Base-by-base conservation (phyloP, 768 basidiomycete species). In the Baorangia bicolor region DNA sequence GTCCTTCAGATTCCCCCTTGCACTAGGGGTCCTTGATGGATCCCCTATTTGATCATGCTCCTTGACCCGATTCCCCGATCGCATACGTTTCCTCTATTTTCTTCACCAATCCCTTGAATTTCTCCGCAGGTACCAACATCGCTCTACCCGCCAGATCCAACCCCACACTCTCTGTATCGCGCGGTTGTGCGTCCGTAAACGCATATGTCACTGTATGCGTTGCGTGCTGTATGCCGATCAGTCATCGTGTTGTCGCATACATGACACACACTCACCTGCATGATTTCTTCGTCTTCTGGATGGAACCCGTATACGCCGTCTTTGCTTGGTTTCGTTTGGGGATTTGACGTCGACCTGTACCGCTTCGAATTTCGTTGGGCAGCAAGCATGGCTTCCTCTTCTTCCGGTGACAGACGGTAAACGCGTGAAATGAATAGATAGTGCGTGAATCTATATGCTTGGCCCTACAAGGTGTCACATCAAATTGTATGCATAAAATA, bases 231-330 rank as follows among this genome's bases (percentile, higher is more conserved):
- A 23, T 18, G 13, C 21, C 28, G 37, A 33, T 39, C 40, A 34
- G 18, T 13, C 27, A 46, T 23, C 41, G 30, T 33, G 21, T 25
- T n/a, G n/a, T n/a, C n/a, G n/a, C 34, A 18, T n/a, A 10, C 2
- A 37, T n/a, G 14, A 7, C 7, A 30, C 33, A 13, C 27, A 16
- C 63, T 23, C 58, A 90, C 92, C 75, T 83, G 72, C 53, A 81
- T 78, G 49, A 94, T 84, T 39, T 77, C 76, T 39, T 87, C 86
- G 69, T 97, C 94, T 68, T 97, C 95, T 0, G 89, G 86, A 65
- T 97, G 94, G 74, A 91, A 96, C 2, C 84, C 74, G 64, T 86
- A 89, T 6, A 84, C 74, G 0, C 85, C 82, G 50, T 84, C 83
- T 3, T 64, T n/a, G 12, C 55, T 57, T n/a, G 31, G 40, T 50